Evolutionary conservation across 352 stramenopile species (phyloP).

Genomic region (Globisporangium nunn): DNA sequence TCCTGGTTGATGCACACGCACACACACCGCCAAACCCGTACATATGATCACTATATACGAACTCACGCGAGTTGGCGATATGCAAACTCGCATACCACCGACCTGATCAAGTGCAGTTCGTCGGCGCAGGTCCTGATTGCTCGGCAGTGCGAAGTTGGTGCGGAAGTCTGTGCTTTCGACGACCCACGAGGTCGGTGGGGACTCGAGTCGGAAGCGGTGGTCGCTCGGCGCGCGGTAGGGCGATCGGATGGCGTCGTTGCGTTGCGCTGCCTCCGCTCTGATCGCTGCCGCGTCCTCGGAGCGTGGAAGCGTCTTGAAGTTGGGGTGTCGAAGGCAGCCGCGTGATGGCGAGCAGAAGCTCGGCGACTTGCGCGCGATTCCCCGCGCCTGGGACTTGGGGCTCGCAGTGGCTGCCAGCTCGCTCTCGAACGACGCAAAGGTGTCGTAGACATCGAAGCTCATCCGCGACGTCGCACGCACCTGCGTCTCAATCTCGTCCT

Average conservation of each 20-base stretch:
- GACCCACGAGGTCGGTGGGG: slow-evolving; percentile 18
- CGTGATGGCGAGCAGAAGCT: slow-evolving; percentile 18
- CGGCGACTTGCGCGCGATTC: slow-evolving; percentile 5
- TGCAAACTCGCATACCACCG: not conserved
- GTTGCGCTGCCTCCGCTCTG: slow-evolving; percentile 30
- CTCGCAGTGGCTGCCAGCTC: slow-evolving; percentile 2
- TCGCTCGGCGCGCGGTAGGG: slow-evolving; percentile 37
- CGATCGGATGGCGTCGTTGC: slow-evolving; percentile 38
- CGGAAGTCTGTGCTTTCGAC: slow-evolving; percentile 37
- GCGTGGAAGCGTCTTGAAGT: slow-evolving; percentile 23
- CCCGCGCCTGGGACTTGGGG: not conserved
- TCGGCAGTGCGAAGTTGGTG: slow-evolving; percentile 57
- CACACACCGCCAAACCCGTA: not conserved
- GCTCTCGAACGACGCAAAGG: slow-evolving; percentile 7
- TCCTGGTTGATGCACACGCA: slow-evolving; percentile 13
- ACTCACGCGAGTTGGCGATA: no score
- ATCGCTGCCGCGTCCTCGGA: slow-evolving; percentile 19
- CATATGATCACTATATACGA: no score
- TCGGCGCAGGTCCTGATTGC: slow-evolving; percentile 55
- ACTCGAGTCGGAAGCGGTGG: slow-evolving; percentile 32
- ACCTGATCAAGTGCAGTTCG: slow-evolving; percentile 49
- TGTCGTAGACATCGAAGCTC: slow-evolving; percentile 4
- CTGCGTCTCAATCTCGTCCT: slow-evolving; percentile 4
- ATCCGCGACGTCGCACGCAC: slow-evolving; percentile 5
- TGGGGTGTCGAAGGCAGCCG: slow-evolving; percentile 6